Evolutionary conservation across 208 protist genomes (phyloP), one percentile per base, ranked within the genome.

Genomic region (Naegleria gruberi): DNA sequence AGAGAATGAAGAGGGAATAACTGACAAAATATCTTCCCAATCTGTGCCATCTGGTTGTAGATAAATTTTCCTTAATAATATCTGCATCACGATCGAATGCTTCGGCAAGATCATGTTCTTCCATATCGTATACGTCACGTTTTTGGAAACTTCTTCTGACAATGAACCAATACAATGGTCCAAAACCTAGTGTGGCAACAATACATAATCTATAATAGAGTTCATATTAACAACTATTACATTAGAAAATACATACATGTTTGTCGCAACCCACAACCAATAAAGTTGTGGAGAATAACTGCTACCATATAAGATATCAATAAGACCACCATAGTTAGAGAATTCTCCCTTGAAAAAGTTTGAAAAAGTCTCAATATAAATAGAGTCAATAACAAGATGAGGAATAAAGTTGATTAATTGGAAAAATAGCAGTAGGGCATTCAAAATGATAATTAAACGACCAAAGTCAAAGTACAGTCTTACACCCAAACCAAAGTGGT

Each of bases 391-490:
- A 15, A 34, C 44, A 19, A 87, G 10, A 19, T 87, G 12, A 0
- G 43, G 17, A 55, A 55, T 30, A 87, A 87, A 45, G 55, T 55
- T 87, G 41, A 23, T 19, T 6, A 37, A 55, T 51, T 55, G 43
- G 17, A 87, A 12, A 37, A 47, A 12, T 26, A 51, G 41, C 7
- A 47, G n/a, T n/a, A 87, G 47, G 0, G 43, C 0, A 87, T 45
- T 51, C 23, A 87, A 34, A 34, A 87, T 6, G 10, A 47, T 26
- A 4, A 87, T 8, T 10, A n/a, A 51, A 30, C 30, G 10, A 15
- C 6, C 26, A 55, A 87, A 87, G n/a, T 87, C 44, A 87, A 87
- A 87, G 55, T 87, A 87, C 1, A 87, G 40, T 15, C 41, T 46
- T 17, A 87, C 43, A 23, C 82, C 44, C 17, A 55, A 34, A 6